Percentiles rank a stretch among this genome's conserved stretches.
These are phyloP conservation scores for Hypericum perforatum DNA, from an alignment of 345 rosid species.

Conservation along the genomic window DNA sequence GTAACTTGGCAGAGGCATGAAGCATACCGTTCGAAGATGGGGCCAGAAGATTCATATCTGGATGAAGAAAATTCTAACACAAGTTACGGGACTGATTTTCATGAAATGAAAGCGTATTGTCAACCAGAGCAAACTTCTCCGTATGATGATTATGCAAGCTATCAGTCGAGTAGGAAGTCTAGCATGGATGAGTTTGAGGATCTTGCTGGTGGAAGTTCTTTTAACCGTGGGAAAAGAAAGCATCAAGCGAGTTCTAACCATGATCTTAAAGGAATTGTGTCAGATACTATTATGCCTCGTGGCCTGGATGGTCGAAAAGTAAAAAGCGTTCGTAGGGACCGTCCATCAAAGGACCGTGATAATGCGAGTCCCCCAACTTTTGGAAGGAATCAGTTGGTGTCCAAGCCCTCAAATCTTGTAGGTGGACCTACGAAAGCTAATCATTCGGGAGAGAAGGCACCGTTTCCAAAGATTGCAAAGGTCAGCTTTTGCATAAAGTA, in stretches of 20 bases:
- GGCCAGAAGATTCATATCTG: constrained; percentile 28
- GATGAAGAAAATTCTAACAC: constrained; percentile 29
- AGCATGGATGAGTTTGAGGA: constrained; percentile 29
- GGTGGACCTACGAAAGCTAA: constrained; percentile 29
- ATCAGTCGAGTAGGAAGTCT: constrained; percentile 29
- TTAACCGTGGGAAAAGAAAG: constrained; percentile 24
- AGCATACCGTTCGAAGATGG: constrained; percentile 32
- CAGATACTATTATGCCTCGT: constrained; percentile 29
- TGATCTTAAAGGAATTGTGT: constrained; percentile 34
- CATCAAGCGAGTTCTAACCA: constrained; percentile 32
- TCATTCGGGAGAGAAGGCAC: constrained; percentile 34
- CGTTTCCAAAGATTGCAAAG: constrained; percentile 31
- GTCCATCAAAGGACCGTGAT: constrained; percentile 24
- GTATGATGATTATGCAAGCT: constrained; percentile 24
- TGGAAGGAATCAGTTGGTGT: constrained; percentile 27
- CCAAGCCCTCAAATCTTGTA: constrained; percentile 33
- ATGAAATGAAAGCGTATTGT: constrained; percentile 27
- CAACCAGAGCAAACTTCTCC: constrained; percentile 35
- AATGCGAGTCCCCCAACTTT: constrained; percentile 19
- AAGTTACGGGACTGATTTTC: constrained; percentile 32
- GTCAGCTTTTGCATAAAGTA: constrained; percentile 15
- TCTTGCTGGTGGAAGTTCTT: constrained; percentile 32
- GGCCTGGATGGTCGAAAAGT: constrained; percentile 19
- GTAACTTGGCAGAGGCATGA: constrained; percentile 38
- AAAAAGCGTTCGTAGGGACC: constrained; percentile 23